Conservation (phyloP, 129 eudicot species). For the Oenanthe sinensis region DNA sequence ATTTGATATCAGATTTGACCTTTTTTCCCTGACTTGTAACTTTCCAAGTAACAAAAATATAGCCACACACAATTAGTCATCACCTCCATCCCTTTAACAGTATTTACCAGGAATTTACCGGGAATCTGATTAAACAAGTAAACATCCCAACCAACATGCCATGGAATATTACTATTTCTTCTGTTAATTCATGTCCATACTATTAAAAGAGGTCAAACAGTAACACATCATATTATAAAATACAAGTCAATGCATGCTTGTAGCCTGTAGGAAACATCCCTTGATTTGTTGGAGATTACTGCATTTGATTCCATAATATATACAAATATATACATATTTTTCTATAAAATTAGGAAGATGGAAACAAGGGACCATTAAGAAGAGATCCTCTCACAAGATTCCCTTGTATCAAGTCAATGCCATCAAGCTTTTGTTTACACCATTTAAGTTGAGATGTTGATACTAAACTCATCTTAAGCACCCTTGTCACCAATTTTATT, state of each 20-base stretch:
- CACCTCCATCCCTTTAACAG: not conserved
- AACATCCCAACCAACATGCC: not conserved
- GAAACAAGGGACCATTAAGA: conserved; percentile 23
- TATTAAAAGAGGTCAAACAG: not conserved
- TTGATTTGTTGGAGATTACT: not conserved
- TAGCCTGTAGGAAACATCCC: not conserved
- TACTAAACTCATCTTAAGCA: conserved; percentile 39
- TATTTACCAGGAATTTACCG: not conserved
- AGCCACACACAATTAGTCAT: no score
- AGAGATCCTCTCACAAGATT: conserved; percentile 16
- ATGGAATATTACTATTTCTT: not conserved
- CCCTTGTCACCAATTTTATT: conserved; percentile 37
- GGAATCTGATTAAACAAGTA: not conserved
- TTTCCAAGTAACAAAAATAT: no score
- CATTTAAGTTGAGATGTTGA: conserved; percentile 55
- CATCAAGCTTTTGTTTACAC: conserved; percentile 44
- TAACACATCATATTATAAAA: not conserved
- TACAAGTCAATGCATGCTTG: not conserved
- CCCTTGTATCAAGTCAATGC: conserved; percentile 27
- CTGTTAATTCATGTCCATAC: not conserved
- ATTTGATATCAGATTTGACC: no score
- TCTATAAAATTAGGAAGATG: conserved; percentile 21
- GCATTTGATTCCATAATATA: not conserved
- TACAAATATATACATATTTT: not conserved
- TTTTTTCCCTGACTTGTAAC: no score